A percentile compares a stretch with the other conserved stretches of the same genome.
phyloP scores from a whole-genome alignment of 192 early-diverging fungal species.

The Rhizoclosmatium sp. region DNA sequence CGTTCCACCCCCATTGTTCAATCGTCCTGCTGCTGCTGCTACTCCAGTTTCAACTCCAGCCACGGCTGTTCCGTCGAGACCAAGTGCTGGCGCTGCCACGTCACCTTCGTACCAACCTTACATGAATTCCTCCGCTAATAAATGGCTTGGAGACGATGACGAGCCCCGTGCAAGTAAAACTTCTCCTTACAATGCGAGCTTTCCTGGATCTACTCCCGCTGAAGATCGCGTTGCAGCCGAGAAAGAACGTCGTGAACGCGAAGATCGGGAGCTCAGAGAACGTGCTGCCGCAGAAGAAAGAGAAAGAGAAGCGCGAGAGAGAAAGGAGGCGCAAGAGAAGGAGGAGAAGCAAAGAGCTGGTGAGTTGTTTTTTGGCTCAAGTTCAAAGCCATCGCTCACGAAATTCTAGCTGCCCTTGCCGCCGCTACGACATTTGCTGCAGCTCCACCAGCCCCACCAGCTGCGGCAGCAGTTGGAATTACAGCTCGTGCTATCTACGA shows the following conservation, averaged over 20 bases:
- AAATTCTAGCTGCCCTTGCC: conserved; percentile 26
- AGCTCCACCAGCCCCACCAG: conserved; percentile 19
- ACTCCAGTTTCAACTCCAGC: not conserved
- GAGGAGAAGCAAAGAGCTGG: conserved; percentile 45
- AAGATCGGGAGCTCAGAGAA: conserved; percentile 53
- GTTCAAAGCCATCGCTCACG: conserved; percentile 10
- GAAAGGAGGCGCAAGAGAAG: conserved; percentile 30
- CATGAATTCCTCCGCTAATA: conserved; percentile 45
- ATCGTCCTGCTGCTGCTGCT: conserved; percentile 18
- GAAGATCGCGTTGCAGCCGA: conserved; percentile 35
- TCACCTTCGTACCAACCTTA: conserved; percentile 25
- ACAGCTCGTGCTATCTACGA: conserved; percentile 76
- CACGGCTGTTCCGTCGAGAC: not conserved
- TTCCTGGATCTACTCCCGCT: conserved; percentile 8
- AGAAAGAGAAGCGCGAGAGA: conserved; percentile 40
- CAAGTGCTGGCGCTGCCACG: conserved; percentile 1
- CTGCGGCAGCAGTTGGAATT: conserved; percentile 37
- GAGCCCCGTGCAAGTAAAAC: conserved; percentile 32
- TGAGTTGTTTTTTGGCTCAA: conserved; percentile 31
- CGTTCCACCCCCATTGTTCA: conserved; percentile 19
- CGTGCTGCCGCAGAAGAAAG: conserved; percentile 29
- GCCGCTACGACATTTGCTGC: conserved; percentile 25
- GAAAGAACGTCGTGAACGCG: conserved; percentile 58
- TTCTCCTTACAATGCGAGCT: conserved; percentile 5
- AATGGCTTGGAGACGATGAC: conserved; percentile 41